Percentiles rank a stretch among this genome's conserved stretches.
phyloP scores from a whole-genome alignment of 1,284 basidiomycete genomes.

The Abortiporus biennis region DNA sequence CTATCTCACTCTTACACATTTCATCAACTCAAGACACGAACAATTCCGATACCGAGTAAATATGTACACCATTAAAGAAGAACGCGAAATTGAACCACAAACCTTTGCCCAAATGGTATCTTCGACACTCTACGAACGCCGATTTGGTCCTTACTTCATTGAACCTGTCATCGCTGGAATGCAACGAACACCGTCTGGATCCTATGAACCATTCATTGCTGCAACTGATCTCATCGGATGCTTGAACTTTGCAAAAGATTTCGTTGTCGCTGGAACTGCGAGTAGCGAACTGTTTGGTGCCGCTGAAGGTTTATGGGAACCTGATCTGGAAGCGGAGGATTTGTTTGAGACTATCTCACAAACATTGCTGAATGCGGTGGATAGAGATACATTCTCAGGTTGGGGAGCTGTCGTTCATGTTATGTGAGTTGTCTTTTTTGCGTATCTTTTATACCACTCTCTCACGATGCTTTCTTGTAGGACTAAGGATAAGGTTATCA shows the following conservation, averaged over 20 bases:
- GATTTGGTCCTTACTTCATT: slow-evolving; percentile 96
- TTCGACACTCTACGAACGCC: slow-evolving; percentile 94
- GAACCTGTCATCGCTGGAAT: slow-evolving; percentile 96
- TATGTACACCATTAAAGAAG: slow-evolving; percentile 99
- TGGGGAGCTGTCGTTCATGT: slow-evolving; percentile 96
- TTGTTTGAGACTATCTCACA: slow-evolving; percentile 99
- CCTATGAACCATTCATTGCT: slow-evolving; percentile 91
- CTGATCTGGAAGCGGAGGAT: slow-evolving; percentile 93
- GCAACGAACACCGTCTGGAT: slow-evolving; percentile 67
- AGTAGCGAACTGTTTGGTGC: slow-evolving; percentile 94
- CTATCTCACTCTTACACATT: not conserved
- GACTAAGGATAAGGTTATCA: slow-evolving; percentile 82
- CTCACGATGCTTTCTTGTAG: slow-evolving; percentile 31
- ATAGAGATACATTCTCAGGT: slow-evolving; percentile 94
- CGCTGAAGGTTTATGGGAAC: slow-evolving; percentile 98
- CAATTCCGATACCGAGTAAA: slow-evolving; percentile 92
- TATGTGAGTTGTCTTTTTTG: slow-evolving; percentile 61
- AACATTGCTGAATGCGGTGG: slow-evolving; percentile 91
- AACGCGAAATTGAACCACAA: slow-evolving; percentile 93
- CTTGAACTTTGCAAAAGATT: slow-evolving; percentile 93
- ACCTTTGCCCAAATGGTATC: slow-evolving; percentile 96
- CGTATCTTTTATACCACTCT: not conserved
- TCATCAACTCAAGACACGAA: slow-evolving; percentile 56
- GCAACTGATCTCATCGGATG: slow-evolving; percentile 97
- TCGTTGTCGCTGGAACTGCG: slow-evolving; percentile 95